phyloP scores from a whole-genome alignment of 371 early-diverging fungal species.

The Mucor irregularis region DNA sequence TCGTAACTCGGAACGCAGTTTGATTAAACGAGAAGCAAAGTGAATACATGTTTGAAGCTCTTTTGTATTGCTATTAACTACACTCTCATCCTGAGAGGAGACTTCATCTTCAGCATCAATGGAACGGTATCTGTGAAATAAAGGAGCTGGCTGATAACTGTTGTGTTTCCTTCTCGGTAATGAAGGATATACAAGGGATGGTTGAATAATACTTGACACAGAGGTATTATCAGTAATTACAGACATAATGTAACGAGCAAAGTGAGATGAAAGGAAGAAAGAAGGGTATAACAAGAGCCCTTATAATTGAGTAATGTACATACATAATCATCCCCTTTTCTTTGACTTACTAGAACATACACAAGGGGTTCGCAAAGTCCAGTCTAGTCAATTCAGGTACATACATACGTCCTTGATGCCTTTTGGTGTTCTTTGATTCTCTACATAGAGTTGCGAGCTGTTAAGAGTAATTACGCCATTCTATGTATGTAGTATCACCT shows the following conservation, averaged over 20 bases:
- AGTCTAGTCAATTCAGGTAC: too few relatives aligned
- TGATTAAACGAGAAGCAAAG: slow-evolving; percentile 15
- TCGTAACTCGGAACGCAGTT: slow-evolving; percentile 18
- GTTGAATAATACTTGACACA: not conserved
- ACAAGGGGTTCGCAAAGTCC: too few relatives aligned
- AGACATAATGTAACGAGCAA: slow-evolving; percentile 3
- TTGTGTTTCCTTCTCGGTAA: not conserved
- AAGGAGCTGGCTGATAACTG: not conserved
- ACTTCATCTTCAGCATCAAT: not conserved
- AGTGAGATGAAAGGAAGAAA: not conserved
- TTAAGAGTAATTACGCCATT: too few relatives aligned
- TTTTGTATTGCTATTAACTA: not conserved
- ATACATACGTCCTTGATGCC: too few relatives aligned
- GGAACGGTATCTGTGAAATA: not conserved
- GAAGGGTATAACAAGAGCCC: not conserved
- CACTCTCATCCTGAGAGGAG: not conserved
- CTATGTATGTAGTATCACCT: too few relatives aligned
- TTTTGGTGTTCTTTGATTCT: too few relatives aligned
- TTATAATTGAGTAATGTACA: too few relatives aligned
- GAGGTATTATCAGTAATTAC: not conserved
- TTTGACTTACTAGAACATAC: slow-evolving; percentile 87
- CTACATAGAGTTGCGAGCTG: too few relatives aligned
- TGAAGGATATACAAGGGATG: slow-evolving; percentile 17
- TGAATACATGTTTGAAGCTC: slow-evolving; percentile 11
- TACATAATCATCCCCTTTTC: slow-evolving; percentile 81